Evolutionary conservation across 306 rosid species (phyloP), one percentile per base, ranked within the genome.

Genomic region (Vigna hirtella): DNA sequence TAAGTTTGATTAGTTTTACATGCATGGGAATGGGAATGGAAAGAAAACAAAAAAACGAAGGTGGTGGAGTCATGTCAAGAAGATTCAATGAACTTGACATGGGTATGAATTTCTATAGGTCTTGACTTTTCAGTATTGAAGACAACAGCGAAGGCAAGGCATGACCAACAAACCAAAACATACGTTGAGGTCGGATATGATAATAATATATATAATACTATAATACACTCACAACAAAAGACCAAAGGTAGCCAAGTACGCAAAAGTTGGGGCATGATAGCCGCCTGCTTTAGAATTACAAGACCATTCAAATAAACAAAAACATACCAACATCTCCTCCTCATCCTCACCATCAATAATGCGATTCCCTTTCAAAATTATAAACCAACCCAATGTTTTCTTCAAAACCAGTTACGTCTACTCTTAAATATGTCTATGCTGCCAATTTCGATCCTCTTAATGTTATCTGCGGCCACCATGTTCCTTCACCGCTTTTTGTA

Each of bases 261-360:
- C 84, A 75, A 77, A 85, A 82, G 84, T 85, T 79, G 82, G 88
- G 67, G 84, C 84, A 79, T 22, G 65, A 4, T 70, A 62, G 80
- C 58, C 36, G 59, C 69, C 58, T 49, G 74, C 73, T 78, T 79
- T 72, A 56, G 58, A 79, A 69, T 63, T 43, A 36, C 72, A 66
- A 5, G 43, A 70, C 83, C 34, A 64, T 18, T 15, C 56, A 34
- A 4, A 76, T 61, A 14, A 51, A 74, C 2, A 74, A 58, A 30
- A 50, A 40, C 45, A 22, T 26, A 58, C 0, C 4, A 59, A 28
- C 16, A 2, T 2, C 61, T 59, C 42, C 65, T 24, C 26, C 26
- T 24, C 26, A 2, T 61, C 70, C 63, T 17, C 12, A 51, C 30
- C 66, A 59, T 58, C 52, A 32, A 77, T 36, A 68, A 62, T 51